phyloP scores from a whole-genome alignment of 1,139 yeast species.

The Wickerhamomyces sp. region DNA sequence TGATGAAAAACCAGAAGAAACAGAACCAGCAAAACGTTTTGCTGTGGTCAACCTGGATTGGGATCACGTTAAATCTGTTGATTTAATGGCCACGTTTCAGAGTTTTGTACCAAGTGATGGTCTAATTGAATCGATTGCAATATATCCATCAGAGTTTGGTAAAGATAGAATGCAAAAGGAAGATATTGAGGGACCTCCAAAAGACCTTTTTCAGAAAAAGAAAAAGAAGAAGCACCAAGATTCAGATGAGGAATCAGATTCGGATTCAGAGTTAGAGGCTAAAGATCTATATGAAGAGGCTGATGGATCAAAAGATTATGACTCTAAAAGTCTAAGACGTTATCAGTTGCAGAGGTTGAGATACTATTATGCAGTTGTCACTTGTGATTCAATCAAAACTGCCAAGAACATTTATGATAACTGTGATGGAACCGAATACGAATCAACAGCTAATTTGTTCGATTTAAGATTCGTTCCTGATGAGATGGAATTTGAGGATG shows the following conservation, averaged over 20 bases:
- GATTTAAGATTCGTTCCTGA: constrained; percentile 92
- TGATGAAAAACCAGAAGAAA: constrained; percentile 61
- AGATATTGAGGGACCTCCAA: constrained; percentile 90
- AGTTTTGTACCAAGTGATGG: constrained; percentile 85
- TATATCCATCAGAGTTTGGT: constrained; percentile 94
- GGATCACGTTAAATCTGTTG: constrained; percentile 88
- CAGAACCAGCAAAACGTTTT: constrained; percentile 76
- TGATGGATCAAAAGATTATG: constrained; percentile 68
- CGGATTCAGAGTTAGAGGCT: constrained; percentile 51
- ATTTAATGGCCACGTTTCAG: constrained; percentile 82
- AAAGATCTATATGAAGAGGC: constrained; percentile 68
- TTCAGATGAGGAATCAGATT: constrained; percentile 36
- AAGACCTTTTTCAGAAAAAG: constrained; percentile 58
- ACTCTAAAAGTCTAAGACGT: constrained; percentile 59
- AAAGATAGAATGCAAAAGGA: constrained; percentile 89
- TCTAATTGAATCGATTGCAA: constrained; percentile 58
- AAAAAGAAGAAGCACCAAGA: constrained; percentile 34
- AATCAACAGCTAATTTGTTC: constrained; percentile 91
- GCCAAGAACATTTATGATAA: constrained; percentile 74
- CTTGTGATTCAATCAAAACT: constrained; percentile 70
- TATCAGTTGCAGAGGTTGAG: constrained; percentile 85
- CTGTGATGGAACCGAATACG: constrained; percentile 95
- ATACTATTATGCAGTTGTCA: constrained; percentile 91
- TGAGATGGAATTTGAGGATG: constrained; percentile 78
- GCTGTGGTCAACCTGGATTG: constrained; percentile 97